Percentiles rank a stretch among this genome's conserved stretches.
phyloP scores from a whole-genome alignment of 2,329 filamentous ascomycete genomes.

The Bipolaris bicolor region DNA sequence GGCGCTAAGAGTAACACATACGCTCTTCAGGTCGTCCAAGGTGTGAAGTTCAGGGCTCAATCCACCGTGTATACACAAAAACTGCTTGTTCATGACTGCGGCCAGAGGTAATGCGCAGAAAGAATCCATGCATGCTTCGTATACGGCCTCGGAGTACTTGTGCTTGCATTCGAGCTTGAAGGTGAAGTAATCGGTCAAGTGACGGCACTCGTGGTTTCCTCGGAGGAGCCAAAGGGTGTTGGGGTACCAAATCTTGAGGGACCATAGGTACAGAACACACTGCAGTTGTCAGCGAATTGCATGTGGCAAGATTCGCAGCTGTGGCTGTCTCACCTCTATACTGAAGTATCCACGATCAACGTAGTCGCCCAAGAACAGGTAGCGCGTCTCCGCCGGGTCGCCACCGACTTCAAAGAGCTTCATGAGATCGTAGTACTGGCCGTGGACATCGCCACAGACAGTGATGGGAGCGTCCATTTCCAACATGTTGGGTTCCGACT shows the following conservation, averaged over 20 bases:
- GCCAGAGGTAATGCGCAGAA: conserved; percentile 94
- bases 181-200: conserved; percentile 99
- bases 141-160: conserved; percentile 96
- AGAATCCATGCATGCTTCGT: conserved; percentile 97
- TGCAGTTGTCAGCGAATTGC: conserved; percentile 48
- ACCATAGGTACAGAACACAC: conserved; percentile 97
- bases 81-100: conserved; percentile 99
- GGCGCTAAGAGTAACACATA: conserved; percentile 52
- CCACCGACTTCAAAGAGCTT: conserved; percentile 99
- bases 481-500: conserved; percentile 89
- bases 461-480: conserved; percentile 99
- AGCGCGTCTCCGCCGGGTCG: conserved; percentile 93
- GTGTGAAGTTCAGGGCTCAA: conserved; percentile 95
- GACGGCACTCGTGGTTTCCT: conserved; percentile 97
- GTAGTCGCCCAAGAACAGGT: conserved; percentile 97
- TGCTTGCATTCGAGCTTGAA: conserved; percentile 99
- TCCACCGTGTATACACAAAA: conserved; percentile 96
- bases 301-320: neutral
- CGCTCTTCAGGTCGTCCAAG: conserved; percentile 88
- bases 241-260: conserved; percentile 98
- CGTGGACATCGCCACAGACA: conserved; percentile 97
- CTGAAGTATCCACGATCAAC: conserved; percentile 98
- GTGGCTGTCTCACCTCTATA: conserved; percentile 70
- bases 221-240: conserved; percentile 96
- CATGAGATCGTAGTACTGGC: conserved; percentile 99